These are phyloP conservation scores for Nakazawaea sp. DNA, from an alignment of 805 yeast species.

Conservation along the genomic window DNA sequence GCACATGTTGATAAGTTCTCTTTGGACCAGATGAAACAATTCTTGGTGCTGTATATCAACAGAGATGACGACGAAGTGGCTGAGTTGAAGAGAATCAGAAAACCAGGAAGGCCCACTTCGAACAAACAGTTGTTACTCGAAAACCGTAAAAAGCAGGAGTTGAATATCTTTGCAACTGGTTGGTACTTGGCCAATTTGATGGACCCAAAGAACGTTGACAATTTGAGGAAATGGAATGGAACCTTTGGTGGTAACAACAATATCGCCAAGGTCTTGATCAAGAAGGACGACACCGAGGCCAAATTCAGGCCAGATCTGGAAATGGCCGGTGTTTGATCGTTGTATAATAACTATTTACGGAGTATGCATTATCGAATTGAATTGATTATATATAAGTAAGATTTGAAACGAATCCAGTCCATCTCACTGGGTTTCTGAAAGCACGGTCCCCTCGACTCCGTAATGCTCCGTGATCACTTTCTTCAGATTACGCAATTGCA, in stretches of 20 bases:
- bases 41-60: slow-evolving; percentile 54
- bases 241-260: slow-evolving; percentile 69
- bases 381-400: not conserved
- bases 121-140: slow-evolving; percentile 64
- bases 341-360: no score
- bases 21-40: slow-evolving; percentile 50
- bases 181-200: slow-evolving; percentile 65
- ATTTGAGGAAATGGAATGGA: slow-evolving; percentile 73
- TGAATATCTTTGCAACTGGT: slow-evolving; percentile 61
- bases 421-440: not conserved
- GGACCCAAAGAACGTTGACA: slow-evolving; percentile 48
- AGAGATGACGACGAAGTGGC: slow-evolving; percentile 75
- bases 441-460: not conserved
- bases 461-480: not conserved
- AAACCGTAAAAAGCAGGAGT: slow-evolving; percentile 53
- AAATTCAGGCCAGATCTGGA: not conserved
- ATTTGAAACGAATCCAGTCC: not conserved
- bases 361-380: not conserved
- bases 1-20: slow-evolving; percentile 36
- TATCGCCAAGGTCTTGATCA: slow-evolving; percentile 40
- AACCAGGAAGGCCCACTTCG: slow-evolving; percentile 84
- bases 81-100: slow-evolving; percentile 51
- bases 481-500: not conserved
- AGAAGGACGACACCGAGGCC: slow-evolving; percentile 8
- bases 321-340: no score